Percentiles rank a stretch among this genome's conserved stretches.
phyloP scores from a whole-genome alignment of 441 rosid species.

The Hura crepitans region DNA sequence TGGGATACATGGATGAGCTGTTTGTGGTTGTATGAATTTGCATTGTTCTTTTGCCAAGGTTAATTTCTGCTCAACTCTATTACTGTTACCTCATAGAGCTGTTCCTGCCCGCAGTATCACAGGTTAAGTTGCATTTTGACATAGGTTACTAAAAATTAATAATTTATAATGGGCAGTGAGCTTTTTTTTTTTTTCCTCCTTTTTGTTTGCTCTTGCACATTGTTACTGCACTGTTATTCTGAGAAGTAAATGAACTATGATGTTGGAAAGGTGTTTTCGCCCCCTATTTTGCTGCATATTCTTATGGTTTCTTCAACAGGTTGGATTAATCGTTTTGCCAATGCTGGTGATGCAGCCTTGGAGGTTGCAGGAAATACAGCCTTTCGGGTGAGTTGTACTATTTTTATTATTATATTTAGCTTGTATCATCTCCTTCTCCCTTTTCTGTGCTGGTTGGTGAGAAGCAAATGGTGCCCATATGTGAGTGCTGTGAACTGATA shows the following conservation, averaged over 20 bases:
- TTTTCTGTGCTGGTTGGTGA: not conserved
- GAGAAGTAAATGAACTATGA: not conserved
- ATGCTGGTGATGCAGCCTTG: conserved; percentile 91
- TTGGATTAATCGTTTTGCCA: conserved; percentile 98
- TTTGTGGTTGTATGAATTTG: not conserved
- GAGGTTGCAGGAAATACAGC: conserved; percentile 96
- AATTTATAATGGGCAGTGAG: not conserved
- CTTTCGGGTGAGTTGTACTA: conserved; percentile 53
- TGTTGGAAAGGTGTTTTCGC: not conserved
- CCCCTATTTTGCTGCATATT: not conserved
- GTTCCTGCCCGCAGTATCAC: not conserved
- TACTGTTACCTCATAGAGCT: conserved; percentile 1
- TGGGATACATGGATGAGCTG: not conserved
- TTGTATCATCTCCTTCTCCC: not conserved
- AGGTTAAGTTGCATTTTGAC: conserved; percentile 1
- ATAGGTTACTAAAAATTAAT: not conserved
- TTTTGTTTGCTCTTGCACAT: conserved; percentile 4
- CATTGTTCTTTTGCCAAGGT: not conserved
- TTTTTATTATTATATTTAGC: conserved; percentile 3
- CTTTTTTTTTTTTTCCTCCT: too few species aligned
- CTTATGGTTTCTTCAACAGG: conserved; percentile 43
- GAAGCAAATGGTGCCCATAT: not conserved
- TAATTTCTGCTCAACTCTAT: not conserved
- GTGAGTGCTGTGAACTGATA: not conserved
- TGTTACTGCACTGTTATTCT: not conserved